A percentile compares a stretch with the other conserved stretches of the same genome.
Evolutionary conservation across 2,329 filamentous ascomycete species (phyloP).

Genomic region (Beauveria brongniartii): DNA sequence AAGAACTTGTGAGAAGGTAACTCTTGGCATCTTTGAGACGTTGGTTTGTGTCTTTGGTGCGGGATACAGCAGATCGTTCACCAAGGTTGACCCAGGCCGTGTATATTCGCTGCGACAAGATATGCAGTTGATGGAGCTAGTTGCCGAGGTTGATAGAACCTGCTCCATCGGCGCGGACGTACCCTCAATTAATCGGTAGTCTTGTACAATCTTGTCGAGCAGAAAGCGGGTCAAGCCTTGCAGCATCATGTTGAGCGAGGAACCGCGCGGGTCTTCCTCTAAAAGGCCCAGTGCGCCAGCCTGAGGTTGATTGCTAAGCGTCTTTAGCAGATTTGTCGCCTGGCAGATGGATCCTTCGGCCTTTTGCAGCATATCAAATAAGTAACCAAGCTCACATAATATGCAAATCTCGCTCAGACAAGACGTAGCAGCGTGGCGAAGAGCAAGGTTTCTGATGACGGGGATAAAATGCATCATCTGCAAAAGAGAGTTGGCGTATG

Average conservation of each 20-base stretch:
- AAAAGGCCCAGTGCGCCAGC: slow-evolving; percentile 70
- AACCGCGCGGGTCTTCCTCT: slow-evolving; percentile 71
- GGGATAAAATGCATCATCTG: slow-evolving; percentile 91
- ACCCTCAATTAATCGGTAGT: slow-evolving; percentile 62
- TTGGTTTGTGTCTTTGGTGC: slow-evolving; percentile 37
- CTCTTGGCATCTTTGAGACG: slow-evolving; percentile 43
- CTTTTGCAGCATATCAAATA: slow-evolving; percentile 98
- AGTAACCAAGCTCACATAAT: slow-evolving; percentile 86
- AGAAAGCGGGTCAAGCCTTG: slow-evolving; percentile 83
- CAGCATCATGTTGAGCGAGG: slow-evolving; percentile 70
- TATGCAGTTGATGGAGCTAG: slow-evolving; percentile 71
- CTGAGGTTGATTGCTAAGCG: slow-evolving; percentile 75
- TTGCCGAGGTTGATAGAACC: slow-evolving; percentile 60
- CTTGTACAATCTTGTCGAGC: slow-evolving; percentile 68
- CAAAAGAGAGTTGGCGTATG: slow-evolving; percentile 86
- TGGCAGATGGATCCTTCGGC: slow-evolving; percentile 91
- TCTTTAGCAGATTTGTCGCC: slow-evolving; percentile 88
- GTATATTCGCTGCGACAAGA: slow-evolving; percentile 83
- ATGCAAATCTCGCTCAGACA: slow-evolving; percentile 80
- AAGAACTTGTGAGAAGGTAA: slow-evolving; percentile 81
- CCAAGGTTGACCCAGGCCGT: slow-evolving; percentile 67
- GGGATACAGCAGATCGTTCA: slow-evolving; percentile 82
- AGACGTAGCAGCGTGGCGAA: slow-evolving; percentile 79
- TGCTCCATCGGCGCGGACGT: slow-evolving; percentile 62
- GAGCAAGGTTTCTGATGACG: slow-evolving; percentile 74